phyloP scores from a whole-genome alignment of 2,329 filamentous ascomycete species.

The Eurotiales sp. region DNA sequence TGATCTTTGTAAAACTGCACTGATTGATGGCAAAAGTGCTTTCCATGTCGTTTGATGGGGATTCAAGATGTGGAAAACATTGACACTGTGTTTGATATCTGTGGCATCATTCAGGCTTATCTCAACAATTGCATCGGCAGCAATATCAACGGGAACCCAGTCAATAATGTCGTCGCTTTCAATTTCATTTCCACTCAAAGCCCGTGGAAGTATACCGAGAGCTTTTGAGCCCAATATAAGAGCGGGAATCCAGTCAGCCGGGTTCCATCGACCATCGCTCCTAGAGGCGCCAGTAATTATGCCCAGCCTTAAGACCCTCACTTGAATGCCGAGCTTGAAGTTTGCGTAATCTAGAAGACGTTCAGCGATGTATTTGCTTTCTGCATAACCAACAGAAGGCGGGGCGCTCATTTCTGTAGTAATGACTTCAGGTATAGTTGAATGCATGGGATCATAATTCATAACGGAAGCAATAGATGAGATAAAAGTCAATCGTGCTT shows the following conservation, averaged over 20 bases:
- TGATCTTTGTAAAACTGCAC: neutral
- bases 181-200: conserved; percentile 25
- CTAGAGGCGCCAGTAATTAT: conserved; percentile 25
- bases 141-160: conserved; percentile 45
- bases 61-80: neutral
- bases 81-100: neutral
- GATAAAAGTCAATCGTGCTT: conserved; percentile 1
- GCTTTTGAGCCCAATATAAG: conserved; percentile 39
- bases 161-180: conserved; percentile 30
- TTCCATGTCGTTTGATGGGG: neutral
- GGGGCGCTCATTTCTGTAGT: conserved; percentile 11
- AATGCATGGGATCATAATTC: neutral
- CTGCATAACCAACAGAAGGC: conserved; percentile 23
- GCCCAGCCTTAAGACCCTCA: conserved; percentile 23
- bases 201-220: conserved; percentile 35
- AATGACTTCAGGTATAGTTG: conserved; percentile 17
- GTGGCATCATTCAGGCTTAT: neutral
- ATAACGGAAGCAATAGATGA: conserved; percentile 24
- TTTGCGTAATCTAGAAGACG: conserved; percentile 23
- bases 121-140: conserved; percentile 35
- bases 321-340: conserved; percentile 8
- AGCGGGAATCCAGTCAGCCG: conserved; percentile 41
- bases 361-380: conserved; percentile 31
- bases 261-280: conserved; percentile 34
- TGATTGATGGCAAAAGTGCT: neutral